These are phyloP conservation scores for Amanita rubescens DNA, from an alignment of 768 basidiomycete genomes.

Conservation along the genomic window DNA sequence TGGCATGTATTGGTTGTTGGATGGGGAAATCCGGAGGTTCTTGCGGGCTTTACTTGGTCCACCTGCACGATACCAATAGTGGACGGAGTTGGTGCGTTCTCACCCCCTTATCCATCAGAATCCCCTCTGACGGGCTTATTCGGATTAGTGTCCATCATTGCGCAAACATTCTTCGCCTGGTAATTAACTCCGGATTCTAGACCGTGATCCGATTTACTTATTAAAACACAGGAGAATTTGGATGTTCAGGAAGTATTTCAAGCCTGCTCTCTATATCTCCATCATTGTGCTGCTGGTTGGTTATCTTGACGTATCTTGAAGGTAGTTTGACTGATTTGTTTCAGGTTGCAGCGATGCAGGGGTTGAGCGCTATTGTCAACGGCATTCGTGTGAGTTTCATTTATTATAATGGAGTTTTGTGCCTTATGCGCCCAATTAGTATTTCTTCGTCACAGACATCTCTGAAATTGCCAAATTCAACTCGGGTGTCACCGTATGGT, in stretches of 20 bases:
- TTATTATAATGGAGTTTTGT: background rate
- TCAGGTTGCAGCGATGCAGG: background rate
- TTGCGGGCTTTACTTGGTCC: constrained; percentile 1
- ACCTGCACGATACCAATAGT: constrained; percentile 3
- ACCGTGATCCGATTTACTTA: background rate
- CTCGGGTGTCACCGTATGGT: constrained; percentile 8
- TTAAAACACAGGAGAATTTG: background rate
- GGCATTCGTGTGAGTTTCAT: constrained; percentile 2
- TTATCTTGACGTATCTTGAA: background rate
- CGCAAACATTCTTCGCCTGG: constrained; percentile 7
- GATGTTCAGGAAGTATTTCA: constrained; percentile 1
- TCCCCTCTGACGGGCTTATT: background rate
- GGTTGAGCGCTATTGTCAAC: constrained; percentile 4
- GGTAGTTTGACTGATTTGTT: background rate
- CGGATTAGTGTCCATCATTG: constrained; percentile 1
- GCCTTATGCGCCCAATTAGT: background rate
- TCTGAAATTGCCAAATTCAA: constrained; percentile 5
- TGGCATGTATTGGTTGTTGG: background rate
- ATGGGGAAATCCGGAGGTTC: background rate
- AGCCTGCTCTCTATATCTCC: background rate
- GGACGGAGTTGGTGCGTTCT: background rate
- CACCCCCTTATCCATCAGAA: background rate
- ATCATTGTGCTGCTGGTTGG: background rate
- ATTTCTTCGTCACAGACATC: constrained; percentile 2
- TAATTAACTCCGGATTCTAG: background rate